Base-by-base conservation (phyloP, 163 green algal genomes). In the Prototheca wickerhamii region DNA sequence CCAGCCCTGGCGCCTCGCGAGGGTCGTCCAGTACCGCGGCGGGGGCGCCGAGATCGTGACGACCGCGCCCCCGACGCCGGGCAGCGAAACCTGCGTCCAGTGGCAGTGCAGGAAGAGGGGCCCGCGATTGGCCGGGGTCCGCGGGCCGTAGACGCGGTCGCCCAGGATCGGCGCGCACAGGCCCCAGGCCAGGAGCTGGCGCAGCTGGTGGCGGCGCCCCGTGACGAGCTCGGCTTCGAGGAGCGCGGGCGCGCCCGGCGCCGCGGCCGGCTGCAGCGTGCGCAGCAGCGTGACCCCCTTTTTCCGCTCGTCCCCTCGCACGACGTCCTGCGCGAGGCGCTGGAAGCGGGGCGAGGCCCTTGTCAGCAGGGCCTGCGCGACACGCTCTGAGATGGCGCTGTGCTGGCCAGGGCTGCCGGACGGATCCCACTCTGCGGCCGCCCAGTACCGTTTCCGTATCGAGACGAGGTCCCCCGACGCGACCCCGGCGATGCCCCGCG, bases 191-290 rank as follows among this genome's bases (percentile, higher is more conserved):
- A 61, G 72, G 60, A 77, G 71, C 55, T 53, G 37, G 21, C 71
- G 68, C 37, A 78, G 61, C 71, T 78, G 71, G 64, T 78, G 71
- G 61, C 58, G 77, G 40, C 68, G 53, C 7, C 68, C 68, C 15
- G 54, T 75, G 23, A 49, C 21, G 37, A 30, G 61, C 26, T 21
- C 18, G 43, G 43, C 8, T 21, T 17, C 4, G 4, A 54, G 46
- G 10, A 54, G 46, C 46, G 46, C 46, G 21, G 10, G 40, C 40
- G 40, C 15, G 12, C 15, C 40, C 40, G 40, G 15, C 10, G 15
- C n/a, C n/a, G n/a, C n/a, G n/a, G 10, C 12, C 40, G 15, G 12
- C 37, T 12, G 8, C 46, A 54, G 46, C 46, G 18, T 25, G 1
- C 46, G 46, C 46, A 2, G 12, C 12, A 28, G 15, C 15, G 12